Conservation (phyloP, 768 basidiomycete genomes). For the Kwoniella sp. region DNA sequence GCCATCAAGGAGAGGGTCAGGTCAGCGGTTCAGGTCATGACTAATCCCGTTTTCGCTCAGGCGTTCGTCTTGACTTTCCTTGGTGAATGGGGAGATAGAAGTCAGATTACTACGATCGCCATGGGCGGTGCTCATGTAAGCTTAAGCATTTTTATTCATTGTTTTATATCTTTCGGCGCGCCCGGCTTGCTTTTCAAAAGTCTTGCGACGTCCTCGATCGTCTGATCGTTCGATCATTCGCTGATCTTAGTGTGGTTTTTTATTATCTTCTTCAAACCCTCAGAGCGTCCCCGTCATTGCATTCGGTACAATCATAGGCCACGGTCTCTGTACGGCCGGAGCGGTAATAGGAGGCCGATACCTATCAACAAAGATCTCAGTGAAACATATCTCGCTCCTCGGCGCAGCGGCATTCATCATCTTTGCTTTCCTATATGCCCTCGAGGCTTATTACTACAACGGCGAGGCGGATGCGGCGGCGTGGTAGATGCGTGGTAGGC, state of each 20-base stretch:
- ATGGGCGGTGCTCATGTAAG: slow-evolving; percentile 90
- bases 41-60: slow-evolving; percentile 94
- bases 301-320: slow-evolving; percentile 84
- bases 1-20: slow-evolving; percentile 66
- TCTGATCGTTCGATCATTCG: too few species aligned
- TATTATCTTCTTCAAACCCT: background rate
- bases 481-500: background rate
- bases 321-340: slow-evolving; percentile 79
- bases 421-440: slow-evolving; percentile 77
- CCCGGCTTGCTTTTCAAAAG: too few species aligned
- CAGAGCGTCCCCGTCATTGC: slow-evolving; percentile 92
- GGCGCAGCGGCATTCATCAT: slow-evolving; percentile 80
- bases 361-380: slow-evolving; percentile 88
- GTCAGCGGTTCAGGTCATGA: slow-evolving; percentile 76
- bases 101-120: slow-evolving; percentile 95
- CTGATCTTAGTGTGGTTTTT: background rate
- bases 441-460: slow-evolving; percentile 60
- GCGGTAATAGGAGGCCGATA: slow-evolving; percentile 94
- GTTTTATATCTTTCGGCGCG: too few species aligned
- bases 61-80: slow-evolving; percentile 92
- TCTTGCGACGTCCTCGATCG: too few species aligned
- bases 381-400: slow-evolving; percentile 85
- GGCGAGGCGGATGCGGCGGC: slow-evolving; percentile 14
- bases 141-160: slow-evolving; percentile 60
- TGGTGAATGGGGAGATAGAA: slow-evolving; percentile 99